phyloP scores from a whole-genome alignment of 73 alveolate species.

The Blepharisma japonicum region DNA sequence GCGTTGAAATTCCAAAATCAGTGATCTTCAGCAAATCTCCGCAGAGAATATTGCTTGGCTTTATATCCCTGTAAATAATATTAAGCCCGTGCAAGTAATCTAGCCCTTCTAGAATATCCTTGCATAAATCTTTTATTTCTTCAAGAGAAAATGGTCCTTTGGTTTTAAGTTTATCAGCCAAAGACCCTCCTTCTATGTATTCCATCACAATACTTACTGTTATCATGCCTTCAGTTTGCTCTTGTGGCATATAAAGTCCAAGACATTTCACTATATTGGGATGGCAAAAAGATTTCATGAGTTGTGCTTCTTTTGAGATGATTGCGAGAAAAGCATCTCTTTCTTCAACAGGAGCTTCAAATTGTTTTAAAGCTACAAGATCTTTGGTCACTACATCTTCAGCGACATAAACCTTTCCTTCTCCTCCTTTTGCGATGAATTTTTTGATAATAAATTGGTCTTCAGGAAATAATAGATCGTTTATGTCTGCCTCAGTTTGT shows the following conservation, averaged over 20 bases:
- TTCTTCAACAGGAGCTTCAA: background rate
- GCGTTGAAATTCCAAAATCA: constrained; percentile 43
- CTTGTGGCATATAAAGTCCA: constrained; percentile 6
- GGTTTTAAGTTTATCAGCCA: constrained; percentile 6
- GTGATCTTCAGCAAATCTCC: constrained; percentile 39
- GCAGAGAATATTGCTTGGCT: constrained; percentile 46
- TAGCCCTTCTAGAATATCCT: background rate
- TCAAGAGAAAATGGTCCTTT: background rate
- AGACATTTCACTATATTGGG: constrained; percentile 12
- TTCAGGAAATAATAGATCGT: constrained; percentile 19
- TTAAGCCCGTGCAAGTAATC: background rate
- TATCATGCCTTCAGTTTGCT: constrained; percentile 6
- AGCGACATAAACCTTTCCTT: constrained; percentile 23
- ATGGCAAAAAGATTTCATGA: constrained; percentile 11
- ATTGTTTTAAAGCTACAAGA: constrained; percentile 20
- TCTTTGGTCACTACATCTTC: background rate
- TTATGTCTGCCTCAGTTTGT: background rate
- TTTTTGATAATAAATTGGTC: background rate
- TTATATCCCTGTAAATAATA: constrained; percentile 50
- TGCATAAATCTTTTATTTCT: background rate
- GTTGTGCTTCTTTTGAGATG: background rate
- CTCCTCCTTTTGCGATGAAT: constrained; percentile 20
- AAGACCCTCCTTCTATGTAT: constrained; percentile 15
- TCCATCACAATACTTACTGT: background rate
- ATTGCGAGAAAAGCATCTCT: background rate